phyloP scores from a whole-genome alignment of 2,329 filamentous ascomycete species.

The Monilinia fructigena region DNA sequence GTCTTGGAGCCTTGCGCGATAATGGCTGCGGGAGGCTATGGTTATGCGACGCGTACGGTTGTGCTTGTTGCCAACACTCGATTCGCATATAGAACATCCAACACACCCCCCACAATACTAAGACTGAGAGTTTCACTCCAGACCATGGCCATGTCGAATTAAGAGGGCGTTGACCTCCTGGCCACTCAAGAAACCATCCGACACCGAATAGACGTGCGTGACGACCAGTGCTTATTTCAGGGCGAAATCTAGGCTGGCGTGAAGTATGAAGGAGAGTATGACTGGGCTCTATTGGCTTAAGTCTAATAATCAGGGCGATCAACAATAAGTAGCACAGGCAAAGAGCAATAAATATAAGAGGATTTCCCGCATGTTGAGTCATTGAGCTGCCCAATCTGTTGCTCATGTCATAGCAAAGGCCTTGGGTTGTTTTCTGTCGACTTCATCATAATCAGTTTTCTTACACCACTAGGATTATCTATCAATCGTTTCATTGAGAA shows the following conservation, averaged over 20 bases:
- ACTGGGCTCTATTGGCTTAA: neutral
- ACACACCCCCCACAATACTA: constrained; percentile 35
- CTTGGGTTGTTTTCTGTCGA: neutral
- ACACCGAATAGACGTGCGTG: constrained; percentile 28
- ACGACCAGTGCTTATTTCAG: constrained; percentile 8
- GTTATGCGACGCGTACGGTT: constrained; percentile 1
- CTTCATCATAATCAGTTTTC: constrained; percentile 6
- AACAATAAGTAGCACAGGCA: constrained; percentile 1
- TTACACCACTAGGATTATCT: neutral
- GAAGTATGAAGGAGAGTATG: neutral
- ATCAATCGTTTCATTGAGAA: neutral
- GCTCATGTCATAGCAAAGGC: neutral
- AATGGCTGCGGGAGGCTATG: neutral
- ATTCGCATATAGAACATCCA: constrained; percentile 34
- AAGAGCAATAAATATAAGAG: neutral
- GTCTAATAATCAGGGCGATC: constrained; percentile 7
- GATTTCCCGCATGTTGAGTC: neutral
- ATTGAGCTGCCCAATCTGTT: neutral
- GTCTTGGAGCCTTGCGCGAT: neutral
- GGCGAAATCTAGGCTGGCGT: constrained; percentile 15
- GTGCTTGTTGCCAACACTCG: constrained; percentile 10
- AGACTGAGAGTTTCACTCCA: constrained; percentile 33
- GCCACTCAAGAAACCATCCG: constrained; percentile 36
- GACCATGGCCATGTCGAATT: constrained; percentile 36
- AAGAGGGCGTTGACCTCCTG: constrained; percentile 30